Base-by-base conservation (phyloP, 1,139 yeast genomes). In the Kurtzmaniella quercitrusa region DNA sequence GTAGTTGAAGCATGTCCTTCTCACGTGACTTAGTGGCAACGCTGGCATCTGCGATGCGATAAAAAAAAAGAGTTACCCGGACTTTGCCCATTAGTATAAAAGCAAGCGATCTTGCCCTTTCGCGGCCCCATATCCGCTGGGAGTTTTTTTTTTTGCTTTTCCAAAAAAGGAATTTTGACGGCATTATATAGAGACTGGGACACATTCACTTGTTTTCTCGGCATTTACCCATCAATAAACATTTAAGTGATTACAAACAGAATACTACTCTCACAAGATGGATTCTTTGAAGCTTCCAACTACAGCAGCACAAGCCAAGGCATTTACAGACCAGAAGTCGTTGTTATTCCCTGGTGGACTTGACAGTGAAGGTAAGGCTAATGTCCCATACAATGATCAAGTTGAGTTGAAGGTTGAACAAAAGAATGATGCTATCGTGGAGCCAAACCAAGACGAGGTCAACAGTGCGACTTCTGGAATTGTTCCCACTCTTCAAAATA, bases 401-500 rank as follows among this genome's bases (percentile, higher is more conserved):
- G 47, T 56, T 29, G 51, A 52, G 15, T 60, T 64, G 46, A 67
- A 66, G 50, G 61, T 58, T 43, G 69, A 66, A 45, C 43, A 40
- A 15, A 60, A 60, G 31, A 46, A 57, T 29, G 58, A 59, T 34
- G 66, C 62, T 41, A 57, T 70, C 33, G 59, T 66, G 37, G 74
- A 69, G 53, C 73, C 74, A 34, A 65, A 64, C 45, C 69, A 66
- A 47, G 76, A 74, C 38, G 85, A 78, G 37, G 83, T 77, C 43
- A 85, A 82, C 48, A 82, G 85, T 36, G 79, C 85, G 6, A 82
- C 91, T 1, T 87, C 96, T 0, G 98, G 98, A 39, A 91, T 91
- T 47, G 96, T 93, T 10, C 98, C 98, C 38, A 91, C 98, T 0
- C 73, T 91, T 54, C 98, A 91, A 66, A 91, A 93, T 73, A 94